Percentiles rank a stretch among this genome's conserved stretches.
These are phyloP conservation scores for Pyrenophora tritici-repentis DNA, from an alignment of 2,329 filamentous ascomycete genomes.

Conservation along the genomic window DNA sequence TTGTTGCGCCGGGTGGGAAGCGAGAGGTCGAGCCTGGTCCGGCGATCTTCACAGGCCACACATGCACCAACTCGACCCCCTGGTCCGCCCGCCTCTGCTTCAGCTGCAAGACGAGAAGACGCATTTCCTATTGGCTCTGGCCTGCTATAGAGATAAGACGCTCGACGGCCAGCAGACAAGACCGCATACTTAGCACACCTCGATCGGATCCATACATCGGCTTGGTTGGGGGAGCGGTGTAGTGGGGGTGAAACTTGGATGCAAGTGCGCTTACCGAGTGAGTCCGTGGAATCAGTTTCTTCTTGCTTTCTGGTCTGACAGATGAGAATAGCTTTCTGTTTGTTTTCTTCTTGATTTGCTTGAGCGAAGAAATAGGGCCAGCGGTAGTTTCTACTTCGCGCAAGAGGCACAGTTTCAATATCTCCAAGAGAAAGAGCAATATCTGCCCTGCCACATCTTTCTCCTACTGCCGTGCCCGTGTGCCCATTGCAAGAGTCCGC, in stretches of 20 bases:
- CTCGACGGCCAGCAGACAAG: constrained; percentile 12
- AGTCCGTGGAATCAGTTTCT: neutral
- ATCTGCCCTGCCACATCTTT: neutral
- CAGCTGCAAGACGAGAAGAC: constrained; percentile 8
- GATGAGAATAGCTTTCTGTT: neutral
- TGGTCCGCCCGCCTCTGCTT: constrained; percentile 7
- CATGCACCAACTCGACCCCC: constrained; percentile 8
- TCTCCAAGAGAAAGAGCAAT: too few relatives aligned
- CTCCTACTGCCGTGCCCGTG: neutral
- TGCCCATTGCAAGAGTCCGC: too few relatives aligned
- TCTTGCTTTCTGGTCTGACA: constrained; percentile 10
- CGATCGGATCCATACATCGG: constrained; percentile 3
- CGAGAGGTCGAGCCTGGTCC: neutral
- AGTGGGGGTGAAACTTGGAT: neutral
- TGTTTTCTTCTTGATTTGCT: too few relatives aligned
- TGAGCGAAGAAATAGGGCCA: too few relatives aligned
- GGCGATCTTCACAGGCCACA: constrained; percentile 23
- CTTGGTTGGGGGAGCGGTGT: neutral
- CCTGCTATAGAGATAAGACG: constrained; percentile 21
- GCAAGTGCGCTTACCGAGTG: too few relatives aligned
- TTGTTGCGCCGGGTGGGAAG: constrained; percentile 4
- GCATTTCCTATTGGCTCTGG: constrained; percentile 14
- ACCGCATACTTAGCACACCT: constrained; percentile 14
- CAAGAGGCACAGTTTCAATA: too few relatives aligned
- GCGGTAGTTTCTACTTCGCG: too few relatives aligned